phyloP scores from a whole-genome alignment of 805 yeast genomes.

The Barnettozyma californica region DNA sequence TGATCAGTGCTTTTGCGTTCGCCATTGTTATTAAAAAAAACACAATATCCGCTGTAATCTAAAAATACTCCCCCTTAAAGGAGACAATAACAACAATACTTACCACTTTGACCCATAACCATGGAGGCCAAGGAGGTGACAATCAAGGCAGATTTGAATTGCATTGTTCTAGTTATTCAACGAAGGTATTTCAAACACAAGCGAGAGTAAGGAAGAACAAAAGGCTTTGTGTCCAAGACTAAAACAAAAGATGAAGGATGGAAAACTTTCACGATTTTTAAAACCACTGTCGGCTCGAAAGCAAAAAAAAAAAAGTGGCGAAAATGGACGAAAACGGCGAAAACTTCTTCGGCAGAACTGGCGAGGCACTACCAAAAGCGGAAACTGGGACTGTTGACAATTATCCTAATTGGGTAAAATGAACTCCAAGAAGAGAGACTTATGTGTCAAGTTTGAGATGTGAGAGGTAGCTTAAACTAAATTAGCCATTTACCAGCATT shows the following conservation, averaged over 20 bases:
- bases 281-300: slow-evolving; percentile 3
- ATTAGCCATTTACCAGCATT: no score
- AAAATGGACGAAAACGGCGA: not conserved
- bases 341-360: not conserved
- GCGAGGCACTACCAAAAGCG: not conserved
- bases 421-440: not conserved
- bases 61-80: not conserved
- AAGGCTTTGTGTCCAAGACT: not conserved
- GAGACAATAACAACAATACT: not conserved
- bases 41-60: not conserved
- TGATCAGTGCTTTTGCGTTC: not conserved
- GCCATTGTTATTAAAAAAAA: no score
- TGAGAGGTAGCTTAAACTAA: not conserved
- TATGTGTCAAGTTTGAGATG: not conserved
- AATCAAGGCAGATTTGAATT: slow-evolving; percentile 47
- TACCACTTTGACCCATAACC: slow-evolving; percentile 36
- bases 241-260: not conserved
- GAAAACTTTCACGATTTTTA: not conserved
- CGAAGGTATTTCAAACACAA: not conserved
- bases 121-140: slow-evolving; percentile 46
- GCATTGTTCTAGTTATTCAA: slow-evolving; percentile 35
- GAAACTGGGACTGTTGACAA: not conserved
- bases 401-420: not conserved
- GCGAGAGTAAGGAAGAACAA: not conserved
- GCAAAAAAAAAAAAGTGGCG: not conserved